Evolutionary conservation across 1,139 yeast genomes (phyloP).

Genomic region (Yamadazyma songkhlaensis): DNA sequence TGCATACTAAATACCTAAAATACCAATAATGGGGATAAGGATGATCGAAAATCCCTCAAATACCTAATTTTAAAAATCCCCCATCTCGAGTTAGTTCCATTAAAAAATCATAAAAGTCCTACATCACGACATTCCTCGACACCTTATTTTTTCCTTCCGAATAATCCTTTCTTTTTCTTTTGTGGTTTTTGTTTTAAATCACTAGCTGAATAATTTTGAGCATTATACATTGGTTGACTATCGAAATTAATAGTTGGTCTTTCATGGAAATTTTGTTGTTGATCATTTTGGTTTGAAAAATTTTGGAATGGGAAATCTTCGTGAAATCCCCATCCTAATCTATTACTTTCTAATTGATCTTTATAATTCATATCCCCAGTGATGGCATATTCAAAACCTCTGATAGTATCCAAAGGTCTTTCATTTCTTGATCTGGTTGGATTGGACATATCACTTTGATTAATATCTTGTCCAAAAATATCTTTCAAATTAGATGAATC

Average conservation of each 20-base stretch:
- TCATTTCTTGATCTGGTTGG: conserved; percentile 92
- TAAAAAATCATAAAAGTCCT: background rate
- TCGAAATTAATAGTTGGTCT: conserved; percentile 39
- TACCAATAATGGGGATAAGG: no score
- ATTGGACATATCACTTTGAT: conserved; percentile 78
- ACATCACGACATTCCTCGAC: no score
- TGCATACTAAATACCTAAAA: no score
- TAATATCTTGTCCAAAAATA: conserved; percentile 77
- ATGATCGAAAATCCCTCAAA: no score
- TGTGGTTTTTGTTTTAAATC: conserved; percentile 35
- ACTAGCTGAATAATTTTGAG: conserved; percentile 48
- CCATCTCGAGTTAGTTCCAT: no score
- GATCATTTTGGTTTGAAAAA: conserved; percentile 14
- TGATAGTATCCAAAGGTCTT: conserved; percentile 91
- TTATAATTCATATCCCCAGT: conserved; percentile 79
- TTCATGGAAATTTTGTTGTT: conserved; percentile 10
- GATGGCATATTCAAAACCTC: conserved; percentile 88
- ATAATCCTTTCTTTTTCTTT: conserved; percentile 55
- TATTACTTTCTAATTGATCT: conserved; percentile 74
- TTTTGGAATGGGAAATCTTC: conserved; percentile 44
- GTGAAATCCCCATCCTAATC: conserved; percentile 74
- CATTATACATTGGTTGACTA: conserved; percentile 63
- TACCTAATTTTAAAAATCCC: no score
- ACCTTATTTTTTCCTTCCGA: conserved; percentile 56
- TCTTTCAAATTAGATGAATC: conserved; percentile 58